These are phyloP conservation scores for Fraxinus ornus DNA, from an alignment of 305 asterid genomes.

Conservation along the genomic window DNA sequence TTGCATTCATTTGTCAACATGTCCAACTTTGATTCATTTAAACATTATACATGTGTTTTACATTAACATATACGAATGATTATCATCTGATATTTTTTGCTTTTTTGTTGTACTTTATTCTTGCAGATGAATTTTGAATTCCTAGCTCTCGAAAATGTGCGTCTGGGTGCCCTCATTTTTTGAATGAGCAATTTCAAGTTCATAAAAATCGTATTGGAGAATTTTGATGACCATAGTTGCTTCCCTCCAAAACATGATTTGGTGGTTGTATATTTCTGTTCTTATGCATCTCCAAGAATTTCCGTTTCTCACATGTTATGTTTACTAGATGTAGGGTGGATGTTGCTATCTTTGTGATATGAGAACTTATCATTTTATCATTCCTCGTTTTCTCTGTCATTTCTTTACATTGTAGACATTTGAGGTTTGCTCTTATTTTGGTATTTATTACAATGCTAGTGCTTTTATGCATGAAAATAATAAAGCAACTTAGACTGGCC, in stretches of 20 bases:
- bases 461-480: constrained; percentile 69
- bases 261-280: neutral
- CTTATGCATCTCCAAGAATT: neutral
- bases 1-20: no score
- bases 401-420: constrained; percentile 69
- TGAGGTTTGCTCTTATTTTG: constrained; percentile 58
- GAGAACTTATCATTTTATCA: constrained; percentile 80
- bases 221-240: no score
- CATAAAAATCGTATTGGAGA: no score
- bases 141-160: no score
- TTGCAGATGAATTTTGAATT: no score
- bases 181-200: no score
- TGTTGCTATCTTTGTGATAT: constrained; percentile 69
- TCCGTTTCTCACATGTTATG: neutral
- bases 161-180: no score
- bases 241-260: neutral
- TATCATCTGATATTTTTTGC: no score
- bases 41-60: no score
- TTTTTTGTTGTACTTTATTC: no score
- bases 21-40: no score
- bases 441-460: constrained; percentile 51
- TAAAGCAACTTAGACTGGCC: constrained; percentile 52
- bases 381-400: constrained; percentile 68
- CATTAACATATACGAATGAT: no score
- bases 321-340: constrained; percentile 62